phyloP scores from a whole-genome alignment of 176 grass and related monocot genomes.

The Oryza meyeriana region DNA sequence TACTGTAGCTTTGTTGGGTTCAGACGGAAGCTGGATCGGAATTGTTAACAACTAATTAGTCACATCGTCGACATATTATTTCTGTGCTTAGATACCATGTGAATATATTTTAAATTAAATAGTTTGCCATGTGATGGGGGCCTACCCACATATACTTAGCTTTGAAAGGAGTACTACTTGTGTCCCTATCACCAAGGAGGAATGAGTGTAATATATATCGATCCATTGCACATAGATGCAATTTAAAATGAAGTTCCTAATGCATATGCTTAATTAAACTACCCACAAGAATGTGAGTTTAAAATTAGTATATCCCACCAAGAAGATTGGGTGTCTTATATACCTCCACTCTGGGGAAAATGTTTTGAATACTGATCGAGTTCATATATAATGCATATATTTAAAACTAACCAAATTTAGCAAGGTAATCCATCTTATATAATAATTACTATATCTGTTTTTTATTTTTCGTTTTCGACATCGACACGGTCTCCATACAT shows the following conservation, averaged over 20 bases:
- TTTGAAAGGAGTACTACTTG: slow-evolving; percentile 21
- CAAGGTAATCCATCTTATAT: neutral
- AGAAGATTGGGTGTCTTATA: slow-evolving; percentile 6
- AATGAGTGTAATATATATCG: neutral
- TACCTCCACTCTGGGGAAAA: neutral
- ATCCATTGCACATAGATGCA: too few relatives aligned
- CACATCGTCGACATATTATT: slow-evolving; percentile 32
- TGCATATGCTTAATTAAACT: neutral
- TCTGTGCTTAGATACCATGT: slow-evolving; percentile 16
- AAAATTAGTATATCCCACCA: neutral
- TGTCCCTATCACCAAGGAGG: slow-evolving; percentile 33
- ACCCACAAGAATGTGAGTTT: neutral
- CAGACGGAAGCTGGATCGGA: neutral
- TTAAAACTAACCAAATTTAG: neutral
- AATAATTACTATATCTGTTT: too few relatives aligned
- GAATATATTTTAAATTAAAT: neutral
- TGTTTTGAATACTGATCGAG: neutral
- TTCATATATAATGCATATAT: neutral
- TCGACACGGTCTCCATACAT: too few relatives aligned
- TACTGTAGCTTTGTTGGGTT: neutral
- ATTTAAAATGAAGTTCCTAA: too few relatives aligned
- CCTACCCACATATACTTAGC: slow-evolving; percentile 3
- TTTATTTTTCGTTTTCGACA: too few relatives aligned
- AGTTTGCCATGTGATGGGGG: slow-evolving; percentile 20
- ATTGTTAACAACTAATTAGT: slow-evolving; percentile 18